phyloP scores from a whole-genome alignment of 1,284 basidiomycete species.

The Puccinia triticina region DNA sequence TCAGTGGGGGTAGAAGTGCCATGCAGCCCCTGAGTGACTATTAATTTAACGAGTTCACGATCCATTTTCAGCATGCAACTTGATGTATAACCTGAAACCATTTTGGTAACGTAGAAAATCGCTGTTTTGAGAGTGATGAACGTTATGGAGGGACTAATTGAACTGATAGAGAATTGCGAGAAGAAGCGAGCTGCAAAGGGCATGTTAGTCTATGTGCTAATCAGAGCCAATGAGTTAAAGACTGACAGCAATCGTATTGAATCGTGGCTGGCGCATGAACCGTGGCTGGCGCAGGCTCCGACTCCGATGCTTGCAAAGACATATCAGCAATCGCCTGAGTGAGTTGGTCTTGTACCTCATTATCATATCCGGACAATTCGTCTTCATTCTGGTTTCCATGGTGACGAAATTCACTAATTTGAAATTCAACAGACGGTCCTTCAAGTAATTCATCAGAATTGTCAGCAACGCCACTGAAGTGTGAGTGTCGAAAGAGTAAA shows the following conservation, averaged over 20 bases:
- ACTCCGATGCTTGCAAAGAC: background rate
- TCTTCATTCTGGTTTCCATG: background rate
- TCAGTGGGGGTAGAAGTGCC: background rate
- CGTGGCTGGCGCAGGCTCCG: background rate
- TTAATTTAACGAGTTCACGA: background rate
- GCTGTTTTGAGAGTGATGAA: constrained; percentile 9
- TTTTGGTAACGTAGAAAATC: background rate
- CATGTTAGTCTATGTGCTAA: background rate
- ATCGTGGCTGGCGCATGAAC: no score
- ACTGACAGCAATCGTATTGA: background rate
- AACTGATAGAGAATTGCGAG: background rate
- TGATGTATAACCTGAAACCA: background rate
- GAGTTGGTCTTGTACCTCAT: background rate
- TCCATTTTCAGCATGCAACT: background rate
- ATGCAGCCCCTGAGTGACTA: background rate
- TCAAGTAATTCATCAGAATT: background rate
- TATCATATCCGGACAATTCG: background rate
- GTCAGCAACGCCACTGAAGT: background rate
- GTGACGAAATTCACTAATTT: background rate
- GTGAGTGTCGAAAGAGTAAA: background rate
- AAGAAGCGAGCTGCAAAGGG: background rate
- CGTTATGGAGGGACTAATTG: background rate
- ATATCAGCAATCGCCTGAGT: background rate
- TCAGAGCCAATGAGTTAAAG: background rate
- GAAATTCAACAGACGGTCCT: background rate